Conservation (phyloP, 345 rosid genomes). For the Brassica cretica region DNA sequence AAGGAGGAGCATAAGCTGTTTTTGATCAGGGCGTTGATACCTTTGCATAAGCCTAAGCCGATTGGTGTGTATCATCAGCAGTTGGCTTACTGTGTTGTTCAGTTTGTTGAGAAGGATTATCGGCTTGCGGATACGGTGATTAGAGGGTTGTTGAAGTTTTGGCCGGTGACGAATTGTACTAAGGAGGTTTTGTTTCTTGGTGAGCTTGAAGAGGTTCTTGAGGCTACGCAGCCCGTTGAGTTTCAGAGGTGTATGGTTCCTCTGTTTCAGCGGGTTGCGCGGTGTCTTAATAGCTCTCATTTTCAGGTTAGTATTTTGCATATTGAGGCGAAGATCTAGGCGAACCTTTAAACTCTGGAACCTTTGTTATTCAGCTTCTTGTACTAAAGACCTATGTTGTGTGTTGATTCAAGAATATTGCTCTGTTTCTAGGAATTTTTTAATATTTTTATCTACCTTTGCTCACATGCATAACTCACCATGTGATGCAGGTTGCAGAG, state of each 20-base stretch:
- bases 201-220: conserved; percentile 93
- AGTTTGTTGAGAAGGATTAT: conserved; percentile 94
- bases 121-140: conserved; percentile 83
- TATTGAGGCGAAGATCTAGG: conserved; percentile 1
- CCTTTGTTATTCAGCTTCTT: background rate
- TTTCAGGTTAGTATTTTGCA: conserved; percentile 58
- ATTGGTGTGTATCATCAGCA: conserved; percentile 75
- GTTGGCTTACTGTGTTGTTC: conserved; percentile 75
- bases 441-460: background rate
- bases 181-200: conserved; percentile 90
- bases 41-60: conserved; percentile 83
- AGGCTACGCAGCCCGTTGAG: conserved; percentile 80
- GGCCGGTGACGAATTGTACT: conserved; percentile 86
- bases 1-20: conserved; percentile 91
- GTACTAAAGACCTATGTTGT: background rate
- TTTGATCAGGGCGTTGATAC: conserved; percentile 83
- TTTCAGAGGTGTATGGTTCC: conserved; percentile 86
- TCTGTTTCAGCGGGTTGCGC: conserved; percentile 77
- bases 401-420: background rate
- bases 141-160: conserved; percentile 79
- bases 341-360: background rate
- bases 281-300: conserved; percentile 82
- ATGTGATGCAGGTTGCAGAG: conserved; percentile 73
- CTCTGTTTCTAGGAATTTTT: background rate
- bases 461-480: background rate